Evolutionary conservation across 208 protist genomes (phyloP).

Genomic region (Crithidia acanthocephali): DNA sequence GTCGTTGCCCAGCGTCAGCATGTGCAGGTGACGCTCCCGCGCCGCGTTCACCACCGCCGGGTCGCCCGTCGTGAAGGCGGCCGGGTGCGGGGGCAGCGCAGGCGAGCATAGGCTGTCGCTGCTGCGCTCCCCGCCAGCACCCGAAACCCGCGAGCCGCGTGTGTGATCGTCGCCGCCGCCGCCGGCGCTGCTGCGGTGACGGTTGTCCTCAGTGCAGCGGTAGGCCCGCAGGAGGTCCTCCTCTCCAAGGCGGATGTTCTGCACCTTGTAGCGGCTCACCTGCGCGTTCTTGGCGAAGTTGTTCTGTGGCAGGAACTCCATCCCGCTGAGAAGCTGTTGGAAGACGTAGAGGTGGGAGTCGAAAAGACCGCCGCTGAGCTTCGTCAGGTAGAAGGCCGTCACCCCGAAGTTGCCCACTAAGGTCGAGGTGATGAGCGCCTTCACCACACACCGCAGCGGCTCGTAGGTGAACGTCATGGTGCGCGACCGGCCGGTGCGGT

Average conservation of each 20-base stretch:
- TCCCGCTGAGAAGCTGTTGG: slow-evolving; percentile 71
- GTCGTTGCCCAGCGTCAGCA: slow-evolving; percentile 67
- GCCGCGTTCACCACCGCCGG: slow-evolving; percentile 17
- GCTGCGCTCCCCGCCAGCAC: not conserved
- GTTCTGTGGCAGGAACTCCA: slow-evolving; percentile 56
- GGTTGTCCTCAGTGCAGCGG: slow-evolving; percentile 4
- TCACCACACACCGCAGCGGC: slow-evolving; percentile 66
- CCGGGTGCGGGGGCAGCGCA: slow-evolving; percentile 8
- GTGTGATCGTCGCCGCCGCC: not conserved
- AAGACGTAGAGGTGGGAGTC: slow-evolving; percentile 87
- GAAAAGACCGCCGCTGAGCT: slow-evolving; percentile 75
- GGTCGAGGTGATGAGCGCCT: slow-evolving; percentile 78
- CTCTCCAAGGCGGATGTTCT: slow-evolving; percentile 77
- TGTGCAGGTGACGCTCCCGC: slow-evolving; percentile 60
- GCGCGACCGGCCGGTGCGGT: slow-evolving; percentile 68
- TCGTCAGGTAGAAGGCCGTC: slow-evolving; percentile 84
- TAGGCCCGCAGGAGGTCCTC: slow-evolving; percentile 73
- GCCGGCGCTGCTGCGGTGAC: not conserved
- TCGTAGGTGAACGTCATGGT: slow-evolving; percentile 89
- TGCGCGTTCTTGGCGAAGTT: slow-evolving; percentile 28
- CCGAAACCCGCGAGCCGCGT: not conserved
- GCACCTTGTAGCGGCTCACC: slow-evolving; percentile 63
- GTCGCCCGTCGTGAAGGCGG: slow-evolving; percentile 20
- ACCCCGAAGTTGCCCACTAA: slow-evolving; percentile 81
- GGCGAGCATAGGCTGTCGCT: not conserved